Base-by-base conservation (phyloP, 2,329 filamentous ascomycete genomes). In the Monilinia laxa region DNA sequence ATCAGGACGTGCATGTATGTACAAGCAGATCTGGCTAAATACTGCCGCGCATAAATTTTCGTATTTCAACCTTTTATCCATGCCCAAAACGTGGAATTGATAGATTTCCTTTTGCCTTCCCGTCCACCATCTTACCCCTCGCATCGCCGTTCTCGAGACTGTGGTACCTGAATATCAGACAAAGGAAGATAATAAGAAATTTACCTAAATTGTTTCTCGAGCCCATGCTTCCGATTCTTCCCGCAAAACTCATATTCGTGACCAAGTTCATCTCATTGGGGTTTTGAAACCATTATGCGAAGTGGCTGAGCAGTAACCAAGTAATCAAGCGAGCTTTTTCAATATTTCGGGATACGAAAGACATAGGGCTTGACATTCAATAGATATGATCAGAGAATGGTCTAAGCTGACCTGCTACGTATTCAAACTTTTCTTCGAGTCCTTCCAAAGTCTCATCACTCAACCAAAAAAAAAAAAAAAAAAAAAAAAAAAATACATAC, bases 331-430 rank as follows among this genome's bases (percentile, higher is more conserved):
- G 45, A 20, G 28, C n/a, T 35, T 49, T 28, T 20, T 35, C 28
- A 60, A 40, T 40, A 47, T 7, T 51, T 60, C 14, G 45, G 58
- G 47, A 62, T 54, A 62, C 45, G 49, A 62, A 52, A 35, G 62
- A 56, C 25, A 57, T 57, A 57, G 40, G 40, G 62, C 52, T 45
- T 64, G 42, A 64, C 60, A 45, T 31, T 45, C 38, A 56, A 64
- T 45, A 55, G 51, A n/a, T 35, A 60, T 60, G 57, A 60, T 60
- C 57, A 60, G 38, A n/a, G 45, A 49, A 47, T 49, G 57, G 28
- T 49, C 57, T 60, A 12, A 60, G 58, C 28, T n/a, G 55, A n/a
- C 53, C 20, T 7, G 53, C 53, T 55, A 55, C 53, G 53, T 38
- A 60, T 51, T 38, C 20, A 23, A 23, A 11, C 12, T 23, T 49